Conservation (phyloP, 179 eudicot genomes). For the Pouteria campechiana region DNA sequence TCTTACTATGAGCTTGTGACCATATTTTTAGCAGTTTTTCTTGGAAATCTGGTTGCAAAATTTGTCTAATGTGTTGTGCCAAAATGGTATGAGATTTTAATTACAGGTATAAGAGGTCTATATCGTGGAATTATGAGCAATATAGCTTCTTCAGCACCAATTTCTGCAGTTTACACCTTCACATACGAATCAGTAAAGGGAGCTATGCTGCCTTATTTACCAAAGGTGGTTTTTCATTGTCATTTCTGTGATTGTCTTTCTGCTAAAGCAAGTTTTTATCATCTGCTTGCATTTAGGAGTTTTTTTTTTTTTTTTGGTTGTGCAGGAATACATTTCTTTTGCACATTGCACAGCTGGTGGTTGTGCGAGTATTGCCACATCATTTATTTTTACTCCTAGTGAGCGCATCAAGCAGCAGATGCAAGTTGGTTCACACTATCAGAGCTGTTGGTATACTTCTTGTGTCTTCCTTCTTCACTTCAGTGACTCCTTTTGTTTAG, state of each 20-base stretch:
- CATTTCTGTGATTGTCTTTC: too few relatives aligned
- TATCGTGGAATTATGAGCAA: conserved; percentile 93
- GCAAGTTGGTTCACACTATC: conserved; percentile 88
- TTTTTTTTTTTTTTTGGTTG: background rate
- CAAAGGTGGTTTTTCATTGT: conserved; percentile 32
- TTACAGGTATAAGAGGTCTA: conserved; percentile 69
- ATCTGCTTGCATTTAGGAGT: background rate
- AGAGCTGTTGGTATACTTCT: conserved; percentile 81
- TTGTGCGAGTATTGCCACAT: conserved; percentile 94
- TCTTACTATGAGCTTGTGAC: too few relatives aligned
- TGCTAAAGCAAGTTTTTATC: background rate
- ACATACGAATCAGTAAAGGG: conserved; percentile 90
- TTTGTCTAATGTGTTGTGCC: background rate
- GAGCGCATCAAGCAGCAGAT: conserved; percentile 96
- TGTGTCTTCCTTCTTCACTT: too few relatives aligned
- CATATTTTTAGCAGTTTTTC: too few relatives aligned
- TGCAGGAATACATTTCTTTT: conserved; percentile 78
- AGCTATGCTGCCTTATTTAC: conserved; percentile 62
- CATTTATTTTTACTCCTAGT: conserved; percentile 92
- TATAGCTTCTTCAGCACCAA: conserved; percentile 87
- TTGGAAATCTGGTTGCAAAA: too few relatives aligned
- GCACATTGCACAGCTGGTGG: conserved; percentile 96
- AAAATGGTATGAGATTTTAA: conserved; percentile 1
- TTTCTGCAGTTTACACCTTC: conserved; percentile 89
- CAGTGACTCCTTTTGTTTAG: too few relatives aligned